phyloP scores from a whole-genome alignment of 148 eudicot genomes.

The Diospyros lotus region DNA sequence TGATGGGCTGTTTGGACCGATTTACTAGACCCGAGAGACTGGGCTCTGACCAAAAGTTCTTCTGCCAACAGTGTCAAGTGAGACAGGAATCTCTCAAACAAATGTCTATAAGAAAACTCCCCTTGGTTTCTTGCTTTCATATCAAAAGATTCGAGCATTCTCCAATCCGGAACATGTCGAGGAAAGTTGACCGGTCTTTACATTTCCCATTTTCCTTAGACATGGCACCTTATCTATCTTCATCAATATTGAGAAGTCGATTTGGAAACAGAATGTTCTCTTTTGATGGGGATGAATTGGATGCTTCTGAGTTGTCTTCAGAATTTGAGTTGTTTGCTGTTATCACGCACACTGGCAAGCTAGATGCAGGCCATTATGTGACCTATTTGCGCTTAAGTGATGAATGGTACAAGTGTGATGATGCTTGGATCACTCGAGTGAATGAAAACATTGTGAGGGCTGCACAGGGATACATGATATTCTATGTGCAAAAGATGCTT shows the following conservation, averaged over 20 bases:
- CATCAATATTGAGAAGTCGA: conserved; percentile 63
- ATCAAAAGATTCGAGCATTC: conserved; percentile 81
- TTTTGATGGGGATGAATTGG: conserved; percentile 46
- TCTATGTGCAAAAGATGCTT: conserved; percentile 76
- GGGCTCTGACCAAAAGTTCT: conserved; percentile 72
- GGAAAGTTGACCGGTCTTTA: conserved; percentile 62
- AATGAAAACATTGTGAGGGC: conserved; percentile 63
- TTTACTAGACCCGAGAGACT: conserved; percentile 71
- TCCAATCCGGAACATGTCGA: conserved; percentile 43
- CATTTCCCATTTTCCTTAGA: conserved; percentile 77
- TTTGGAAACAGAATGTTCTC: conserved; percentile 60
- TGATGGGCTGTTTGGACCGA: conserved; percentile 65
- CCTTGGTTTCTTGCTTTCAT: conserved; percentile 77
- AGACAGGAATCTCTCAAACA: conserved; percentile 80
- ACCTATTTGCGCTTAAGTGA: conserved; percentile 69
- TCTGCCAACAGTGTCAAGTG: conserved; percentile 71
- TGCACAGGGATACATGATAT: conserved; percentile 81
- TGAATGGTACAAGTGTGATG: conserved; percentile 86
- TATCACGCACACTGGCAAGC: conserved; percentile 58
- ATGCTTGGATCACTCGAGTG: conserved; percentile 76
- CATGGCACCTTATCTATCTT: conserved; percentile 75
- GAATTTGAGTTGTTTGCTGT: conserved; percentile 86
- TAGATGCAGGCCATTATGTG: conserved; percentile 72
- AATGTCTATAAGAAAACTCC: conserved; percentile 77
- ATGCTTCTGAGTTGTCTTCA: conserved; percentile 46